Conservation (phyloP, 208 protist genomes). For the Trypanosoma vivax region DNA sequence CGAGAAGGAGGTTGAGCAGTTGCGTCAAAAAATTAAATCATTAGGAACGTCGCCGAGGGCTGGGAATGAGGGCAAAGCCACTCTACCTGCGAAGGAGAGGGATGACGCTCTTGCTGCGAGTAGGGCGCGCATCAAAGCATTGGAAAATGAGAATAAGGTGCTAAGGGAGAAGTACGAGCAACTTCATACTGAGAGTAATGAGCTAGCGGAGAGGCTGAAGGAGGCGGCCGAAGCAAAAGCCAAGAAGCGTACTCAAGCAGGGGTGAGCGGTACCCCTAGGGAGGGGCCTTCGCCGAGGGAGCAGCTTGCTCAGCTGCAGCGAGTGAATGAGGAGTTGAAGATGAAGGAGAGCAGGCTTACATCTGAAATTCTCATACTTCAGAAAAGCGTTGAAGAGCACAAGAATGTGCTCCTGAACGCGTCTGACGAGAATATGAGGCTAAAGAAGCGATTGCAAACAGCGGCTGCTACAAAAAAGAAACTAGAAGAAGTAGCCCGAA, state of each 20-base stretch:
- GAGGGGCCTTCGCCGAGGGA: too few species aligned
- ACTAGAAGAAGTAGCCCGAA: too few species aligned
- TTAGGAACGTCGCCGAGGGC: conserved; percentile 18
- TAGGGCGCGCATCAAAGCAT: conserved; percentile 23
- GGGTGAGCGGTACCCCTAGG: not conserved
- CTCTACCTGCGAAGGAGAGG: conserved; percentile 8
- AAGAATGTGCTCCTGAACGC: not conserved
- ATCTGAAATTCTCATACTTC: not conserved
- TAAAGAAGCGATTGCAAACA: conserved; percentile 8
- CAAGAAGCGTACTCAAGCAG: not conserved
- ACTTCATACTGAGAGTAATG: conserved; percentile 23
- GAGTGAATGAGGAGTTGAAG: not conserved
- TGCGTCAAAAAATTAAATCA: not conserved
- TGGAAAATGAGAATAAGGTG: conserved; percentile 9
- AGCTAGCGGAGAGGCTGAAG: not conserved
- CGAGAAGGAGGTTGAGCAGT: conserved; percentile 15
- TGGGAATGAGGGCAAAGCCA: conserved; percentile 2
- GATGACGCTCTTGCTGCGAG: conserved; percentile 20
- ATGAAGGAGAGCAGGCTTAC: not conserved
- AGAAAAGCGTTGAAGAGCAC: not conserved
- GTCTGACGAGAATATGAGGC: not conserved
- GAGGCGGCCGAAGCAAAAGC: not conserved
- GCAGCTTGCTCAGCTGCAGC: too few species aligned
- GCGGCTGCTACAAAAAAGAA: conserved; percentile 10
- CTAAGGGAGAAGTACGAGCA: conserved; percentile 8